phyloP scores from a whole-genome alignment of 129 eudicot species.

The Chrysanthemum seticuspe region DNA sequence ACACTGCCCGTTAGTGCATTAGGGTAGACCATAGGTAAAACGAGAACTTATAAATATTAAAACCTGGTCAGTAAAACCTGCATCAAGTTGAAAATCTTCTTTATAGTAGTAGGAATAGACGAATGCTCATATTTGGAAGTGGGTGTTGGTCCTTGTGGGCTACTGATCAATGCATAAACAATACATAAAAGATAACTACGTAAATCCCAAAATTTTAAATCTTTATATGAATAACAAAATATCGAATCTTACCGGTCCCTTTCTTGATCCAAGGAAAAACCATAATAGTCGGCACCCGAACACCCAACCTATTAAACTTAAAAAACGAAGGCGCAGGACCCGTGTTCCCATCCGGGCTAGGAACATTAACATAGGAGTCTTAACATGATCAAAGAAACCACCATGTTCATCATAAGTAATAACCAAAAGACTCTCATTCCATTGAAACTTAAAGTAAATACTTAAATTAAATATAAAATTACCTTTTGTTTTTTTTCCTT shows the following conservation, averaged over 20 bases:
- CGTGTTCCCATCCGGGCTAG: constrained; percentile 92
- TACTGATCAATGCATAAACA: constrained; percentile 59
- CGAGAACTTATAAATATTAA: too few relatives aligned
- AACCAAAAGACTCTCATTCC: too few relatives aligned
- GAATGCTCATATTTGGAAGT: constrained; percentile 87
- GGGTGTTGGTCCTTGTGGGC: constrained; percentile 82
- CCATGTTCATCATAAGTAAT: constrained; percentile 99
- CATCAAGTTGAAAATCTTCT: constrained; percentile 82
- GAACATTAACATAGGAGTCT: constrained; percentile 80
- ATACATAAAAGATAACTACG: constrained; percentile 9
- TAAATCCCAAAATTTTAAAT: constrained; percentile 12
- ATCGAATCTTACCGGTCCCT: constrained; percentile 68
- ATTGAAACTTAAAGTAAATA: too few relatives aligned
- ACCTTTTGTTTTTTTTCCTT: too few relatives aligned
- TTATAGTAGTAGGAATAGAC: constrained; percentile 92
- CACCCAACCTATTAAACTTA: constrained; percentile 91
- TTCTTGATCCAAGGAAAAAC: constrained; percentile 98
- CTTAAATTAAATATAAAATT: too few relatives aligned
- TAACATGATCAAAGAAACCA: constrained; percentile 96
- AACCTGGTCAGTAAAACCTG: too few relatives aligned
- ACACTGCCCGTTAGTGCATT: too few relatives aligned
- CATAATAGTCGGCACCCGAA: constrained; percentile 91
- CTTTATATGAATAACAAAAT: constrained; percentile 1
- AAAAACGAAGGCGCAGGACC: constrained; percentile 89
- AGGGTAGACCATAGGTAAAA: too few relatives aligned